phyloP scores from a whole-genome alignment of 306 rosid genomes.

The Hylodesmum podocarpum region DNA sequence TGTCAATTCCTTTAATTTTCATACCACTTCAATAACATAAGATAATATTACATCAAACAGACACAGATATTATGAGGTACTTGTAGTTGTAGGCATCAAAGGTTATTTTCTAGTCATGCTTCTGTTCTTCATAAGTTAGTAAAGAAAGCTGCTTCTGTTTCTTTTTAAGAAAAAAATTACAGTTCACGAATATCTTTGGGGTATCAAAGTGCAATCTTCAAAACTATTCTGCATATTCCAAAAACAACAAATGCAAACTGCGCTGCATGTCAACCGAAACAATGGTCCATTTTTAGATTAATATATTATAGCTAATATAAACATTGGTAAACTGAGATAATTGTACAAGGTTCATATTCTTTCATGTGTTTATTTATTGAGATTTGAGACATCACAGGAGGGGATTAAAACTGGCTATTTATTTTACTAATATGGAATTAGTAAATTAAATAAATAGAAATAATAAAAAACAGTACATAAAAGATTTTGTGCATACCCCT shows the following conservation, averaged over 20 bases:
- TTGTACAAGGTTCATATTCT: constrained; percentile 4
- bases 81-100: background rate
- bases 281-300: constrained; percentile 1
- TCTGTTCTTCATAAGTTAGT: background rate
- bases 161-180: background rate
- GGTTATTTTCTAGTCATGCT: background rate
- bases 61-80: constrained; percentile 10
- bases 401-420: background rate
- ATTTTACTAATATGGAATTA: constrained; percentile 11
- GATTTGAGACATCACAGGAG: background rate
- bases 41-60: constrained; percentile 5
- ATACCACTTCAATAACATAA: constrained; percentile 4
- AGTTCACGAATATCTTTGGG: constrained; percentile 8
- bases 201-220: background rate
- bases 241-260: background rate
- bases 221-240: background rate
- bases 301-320: background rate
- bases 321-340: background rate
- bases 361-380: constrained; percentile 1
- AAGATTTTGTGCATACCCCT: constrained; percentile 51
- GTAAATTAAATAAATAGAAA: constrained; percentile 1
- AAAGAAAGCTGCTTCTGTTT: background rate
- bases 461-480: background rate
- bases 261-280: background rate
- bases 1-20: constrained; percentile 29